Evolutionary conservation across 2,329 filamentous ascomycete genomes (phyloP).

Genomic region (Fusarium sp.): DNA sequence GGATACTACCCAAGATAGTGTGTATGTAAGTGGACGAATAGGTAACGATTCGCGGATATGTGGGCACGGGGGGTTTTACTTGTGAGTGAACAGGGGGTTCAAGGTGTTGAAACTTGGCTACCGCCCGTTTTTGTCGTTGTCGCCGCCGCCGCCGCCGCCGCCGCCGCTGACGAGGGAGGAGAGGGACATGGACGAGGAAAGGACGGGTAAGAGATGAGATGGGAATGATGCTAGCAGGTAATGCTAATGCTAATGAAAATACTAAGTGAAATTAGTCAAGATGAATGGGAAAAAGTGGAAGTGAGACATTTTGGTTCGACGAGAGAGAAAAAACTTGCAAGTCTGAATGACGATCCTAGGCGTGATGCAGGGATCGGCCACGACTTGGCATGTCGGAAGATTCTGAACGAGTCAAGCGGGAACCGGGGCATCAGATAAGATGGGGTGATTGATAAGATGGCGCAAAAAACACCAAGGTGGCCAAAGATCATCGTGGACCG

Average conservation of each 20-base stretch:
- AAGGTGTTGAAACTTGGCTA: neutral
- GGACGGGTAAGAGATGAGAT: neutral
- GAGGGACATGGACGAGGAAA: neutral
- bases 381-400: neutral
- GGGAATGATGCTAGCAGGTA: neutral
- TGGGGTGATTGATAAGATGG: constrained; percentile 40
- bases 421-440: constrained; percentile 38
- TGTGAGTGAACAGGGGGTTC: neutral
- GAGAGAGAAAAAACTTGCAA: neutral
- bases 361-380: constrained; percentile 11
- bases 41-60: neutral
- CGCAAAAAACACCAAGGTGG: constrained; percentile 1
- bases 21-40: neutral
- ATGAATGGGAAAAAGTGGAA: neutral
- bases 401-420: neutral
- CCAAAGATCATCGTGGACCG: neutral
- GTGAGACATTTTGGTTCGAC: constrained; percentile 5
- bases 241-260: neutral
- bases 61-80: neutral
- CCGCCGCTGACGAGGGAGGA: neutral
- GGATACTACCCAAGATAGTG: neutral
- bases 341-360: neutral
- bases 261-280: constrained; percentile 4
- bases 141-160: neutral
- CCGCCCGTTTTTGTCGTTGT: neutral